Evolutionary conservation across 2,329 filamentous ascomycete genomes (phyloP).

Genomic region (Purpureocillium lavendulum): DNA sequence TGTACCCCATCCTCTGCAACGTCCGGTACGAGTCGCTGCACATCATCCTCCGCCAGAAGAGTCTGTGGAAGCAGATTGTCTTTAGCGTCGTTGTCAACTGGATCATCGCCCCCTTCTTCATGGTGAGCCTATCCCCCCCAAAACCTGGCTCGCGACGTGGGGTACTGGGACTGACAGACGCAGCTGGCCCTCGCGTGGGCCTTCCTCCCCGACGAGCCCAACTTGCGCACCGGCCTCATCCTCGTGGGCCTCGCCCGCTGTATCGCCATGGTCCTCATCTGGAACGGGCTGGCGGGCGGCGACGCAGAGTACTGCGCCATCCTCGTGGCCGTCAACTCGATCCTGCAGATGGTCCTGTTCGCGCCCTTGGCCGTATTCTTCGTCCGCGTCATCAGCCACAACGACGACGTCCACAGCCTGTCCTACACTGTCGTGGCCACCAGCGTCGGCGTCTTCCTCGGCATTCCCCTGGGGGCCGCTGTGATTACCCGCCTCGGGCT

Average conservation of each 20-base stretch:
- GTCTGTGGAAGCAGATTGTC: conserved; percentile 69
- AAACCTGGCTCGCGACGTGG: too few relatives aligned
- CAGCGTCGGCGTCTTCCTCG: conserved; percentile 77
- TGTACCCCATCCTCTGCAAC: conserved; percentile 89
- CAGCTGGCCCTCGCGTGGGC: conserved; percentile 63
- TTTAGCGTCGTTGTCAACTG: conserved; percentile 76
- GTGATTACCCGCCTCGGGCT: conserved; percentile 64
- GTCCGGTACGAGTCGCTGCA: conserved; percentile 72
- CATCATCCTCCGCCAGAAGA: conserved; percentile 48
- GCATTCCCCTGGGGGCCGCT: conserved; percentile 73
- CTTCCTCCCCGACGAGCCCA: conserved; percentile 50
- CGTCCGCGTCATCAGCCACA: conserved; percentile 57
- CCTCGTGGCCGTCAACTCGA: conserved; percentile 65
- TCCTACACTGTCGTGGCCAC: conserved; percentile 64
- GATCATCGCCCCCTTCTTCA: conserved; percentile 73
- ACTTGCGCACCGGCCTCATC: conserved; percentile 59
- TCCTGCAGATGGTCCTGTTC: conserved; percentile 67
- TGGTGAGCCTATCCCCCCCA: too few relatives aligned
- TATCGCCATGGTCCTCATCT: conserved; percentile 79
- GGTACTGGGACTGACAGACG: too few relatives aligned
- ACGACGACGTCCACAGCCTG: conserved; percentile 23
- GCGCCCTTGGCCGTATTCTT: conserved; percentile 62
- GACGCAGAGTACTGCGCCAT: conserved; percentile 78
- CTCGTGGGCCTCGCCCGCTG: conserved; percentile 79
- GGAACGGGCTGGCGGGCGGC: conserved; percentile 63